Evolutionary conservation across 352 stramenopile genomes (phyloP).

Genomic region (Phytophthora colocasiae): DNA sequence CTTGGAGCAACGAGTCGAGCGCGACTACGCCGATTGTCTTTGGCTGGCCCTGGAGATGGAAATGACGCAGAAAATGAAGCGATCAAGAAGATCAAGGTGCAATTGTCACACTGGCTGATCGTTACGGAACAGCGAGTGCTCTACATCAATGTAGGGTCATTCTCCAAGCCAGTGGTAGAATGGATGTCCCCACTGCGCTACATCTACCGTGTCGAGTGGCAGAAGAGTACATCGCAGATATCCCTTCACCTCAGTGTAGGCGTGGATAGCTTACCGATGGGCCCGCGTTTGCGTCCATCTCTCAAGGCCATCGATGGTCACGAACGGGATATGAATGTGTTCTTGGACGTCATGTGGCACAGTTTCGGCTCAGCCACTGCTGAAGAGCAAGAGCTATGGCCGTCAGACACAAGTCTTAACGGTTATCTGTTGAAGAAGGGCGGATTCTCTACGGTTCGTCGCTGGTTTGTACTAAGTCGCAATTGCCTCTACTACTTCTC

Average conservation of each 20-base stretch:
- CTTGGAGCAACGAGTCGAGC: conserved; percentile 33
- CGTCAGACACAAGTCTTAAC: conserved; percentile 89
- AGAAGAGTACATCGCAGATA: conserved; percentile 59
- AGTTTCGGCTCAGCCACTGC: conserved; percentile 84
- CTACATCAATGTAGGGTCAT: conserved; percentile 87
- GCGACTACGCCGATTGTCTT: conserved; percentile 32
- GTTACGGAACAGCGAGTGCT: conserved; percentile 87
- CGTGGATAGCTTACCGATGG: conserved; percentile 86
- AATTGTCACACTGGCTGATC: conserved; percentile 87
- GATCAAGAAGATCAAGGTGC: conserved; percentile 67
- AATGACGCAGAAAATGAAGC: conserved; percentile 36
- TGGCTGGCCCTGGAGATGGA: conserved; percentile 18
- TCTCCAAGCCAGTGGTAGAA: conserved; percentile 80
- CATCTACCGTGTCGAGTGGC: conserved; percentile 85
- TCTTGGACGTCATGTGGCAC: conserved; percentile 90
- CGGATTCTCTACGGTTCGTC: conserved; percentile 79
- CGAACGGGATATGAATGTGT: conserved; percentile 88
- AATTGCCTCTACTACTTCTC: conserved; percentile 92
- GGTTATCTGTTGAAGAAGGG: conserved; percentile 87
- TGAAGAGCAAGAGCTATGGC: conserved; percentile 89
- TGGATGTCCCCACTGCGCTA: conserved; percentile 92
- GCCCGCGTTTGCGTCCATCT: conserved; percentile 72
- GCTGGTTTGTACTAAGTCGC: conserved; percentile 89
- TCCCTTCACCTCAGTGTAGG: conserved; percentile 85
- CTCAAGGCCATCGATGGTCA: conserved; percentile 77